Conservation (phyloP, 345 rosid genomes). For the Euphorbia lathyris region DNA sequence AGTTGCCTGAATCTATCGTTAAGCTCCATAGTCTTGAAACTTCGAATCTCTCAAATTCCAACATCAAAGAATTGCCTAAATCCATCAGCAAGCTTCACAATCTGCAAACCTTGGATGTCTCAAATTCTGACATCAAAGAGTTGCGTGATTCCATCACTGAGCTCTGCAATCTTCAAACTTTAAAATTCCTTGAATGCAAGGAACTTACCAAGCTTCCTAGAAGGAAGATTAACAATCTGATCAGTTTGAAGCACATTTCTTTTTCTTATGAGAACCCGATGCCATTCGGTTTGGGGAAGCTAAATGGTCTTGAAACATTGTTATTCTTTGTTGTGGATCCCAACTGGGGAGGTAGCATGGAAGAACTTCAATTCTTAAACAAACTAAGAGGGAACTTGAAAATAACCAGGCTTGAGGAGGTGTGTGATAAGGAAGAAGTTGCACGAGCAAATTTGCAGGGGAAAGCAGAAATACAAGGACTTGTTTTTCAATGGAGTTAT, state of each 20-base stretch:
- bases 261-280: neutral
- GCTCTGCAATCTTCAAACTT: conserved; percentile 2
- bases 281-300: neutral
- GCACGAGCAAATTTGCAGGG: neutral
- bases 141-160: conserved; percentile 4
- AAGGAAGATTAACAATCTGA: neutral
- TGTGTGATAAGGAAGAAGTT: neutral
- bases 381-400: conserved; percentile 2
- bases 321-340: neutral
- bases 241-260: neutral
- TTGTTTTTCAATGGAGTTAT: neutral
- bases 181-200: neutral
- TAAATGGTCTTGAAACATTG: neutral
- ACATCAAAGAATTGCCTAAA: no score
- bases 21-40: no score
- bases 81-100: no score
- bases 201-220: neutral
- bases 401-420: neutral
- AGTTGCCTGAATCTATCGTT: no score
- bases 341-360: neutral
- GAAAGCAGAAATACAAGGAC: neutral
- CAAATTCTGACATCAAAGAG: neutral
- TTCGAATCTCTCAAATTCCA: no score
- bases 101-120: conserved; percentile 1
- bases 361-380: conserved; percentile 1